Conservation (phyloP, 768 basidiomycete genomes). For the Xerocomellus intermedius region DNA sequence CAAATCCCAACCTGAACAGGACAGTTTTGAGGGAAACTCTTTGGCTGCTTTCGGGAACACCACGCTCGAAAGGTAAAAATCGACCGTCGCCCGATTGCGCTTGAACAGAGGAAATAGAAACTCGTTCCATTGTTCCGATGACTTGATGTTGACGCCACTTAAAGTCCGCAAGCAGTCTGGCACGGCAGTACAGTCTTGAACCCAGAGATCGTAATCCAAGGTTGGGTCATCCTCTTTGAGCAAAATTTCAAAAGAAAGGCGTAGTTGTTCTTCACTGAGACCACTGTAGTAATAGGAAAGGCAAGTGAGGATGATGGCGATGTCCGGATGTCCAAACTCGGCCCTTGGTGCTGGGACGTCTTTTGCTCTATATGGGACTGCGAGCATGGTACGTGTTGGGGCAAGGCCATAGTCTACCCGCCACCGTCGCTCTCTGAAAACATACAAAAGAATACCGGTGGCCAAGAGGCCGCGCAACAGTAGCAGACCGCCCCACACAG, state of each 20-base stretch:
- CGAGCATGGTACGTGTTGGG: too few relatives aligned
- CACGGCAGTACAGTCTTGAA: constrained; percentile 16
- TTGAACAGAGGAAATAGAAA: constrained; percentile 27
- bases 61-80: constrained; percentile 37
- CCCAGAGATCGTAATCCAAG: constrained; percentile 33
- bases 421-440: constrained; percentile 36
- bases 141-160: constrained; percentile 28
- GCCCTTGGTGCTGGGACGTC: too few relatives aligned
- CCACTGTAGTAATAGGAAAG: constrained; percentile 39
- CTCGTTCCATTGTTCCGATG: constrained; percentile 22
- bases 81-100: constrained; percentile 29
- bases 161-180: constrained; percentile 19
- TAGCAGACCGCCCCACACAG: constrained; percentile 25
- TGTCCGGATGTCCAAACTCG: too few relatives aligned
- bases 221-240: constrained; percentile 32
- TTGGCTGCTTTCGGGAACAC: constrained; percentile 40
- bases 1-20: constrained; percentile 39
- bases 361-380: too few relatives aligned
- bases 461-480: constrained; percentile 37
- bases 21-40: constrained; percentile 36
- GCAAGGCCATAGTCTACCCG: constrained; percentile 42
- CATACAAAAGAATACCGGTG: constrained; percentile 31
- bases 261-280: constrained; percentile 31
- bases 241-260: constrained; percentile 28
- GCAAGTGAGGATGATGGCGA: too few relatives aligned